phyloP scores from a whole-genome alignment of 2,329 filamentous ascomycete genomes.

The Aspergillus sp. region DNA sequence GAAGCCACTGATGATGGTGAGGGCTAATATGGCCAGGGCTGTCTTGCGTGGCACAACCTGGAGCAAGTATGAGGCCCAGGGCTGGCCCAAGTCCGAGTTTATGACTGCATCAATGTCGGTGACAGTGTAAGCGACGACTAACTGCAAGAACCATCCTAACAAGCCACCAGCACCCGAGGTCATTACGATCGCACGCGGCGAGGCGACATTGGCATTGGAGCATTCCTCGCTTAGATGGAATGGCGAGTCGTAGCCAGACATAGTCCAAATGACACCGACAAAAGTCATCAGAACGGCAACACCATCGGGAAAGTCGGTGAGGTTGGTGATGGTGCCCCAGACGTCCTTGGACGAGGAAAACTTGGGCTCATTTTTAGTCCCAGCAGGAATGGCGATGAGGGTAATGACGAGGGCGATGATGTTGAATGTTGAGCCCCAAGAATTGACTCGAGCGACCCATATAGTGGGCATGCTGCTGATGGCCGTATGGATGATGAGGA shows the following conservation, averaged over 20 bases:
- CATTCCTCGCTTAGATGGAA: constrained; percentile 77
- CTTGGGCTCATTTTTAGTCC: constrained; percentile 57
- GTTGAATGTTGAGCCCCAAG: constrained; percentile 69
- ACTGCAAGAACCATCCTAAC: constrained; percentile 72
- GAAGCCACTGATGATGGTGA: constrained; percentile 70
- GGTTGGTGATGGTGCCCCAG: constrained; percentile 66
- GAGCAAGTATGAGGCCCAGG: constrained; percentile 69
- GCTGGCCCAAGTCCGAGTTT: constrained; percentile 65
- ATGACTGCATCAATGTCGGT: constrained; percentile 62
- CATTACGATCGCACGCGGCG: constrained; percentile 70
- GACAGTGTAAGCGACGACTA: constrained; percentile 72
- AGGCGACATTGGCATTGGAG: constrained; percentile 69
- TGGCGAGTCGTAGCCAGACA: constrained; percentile 66
- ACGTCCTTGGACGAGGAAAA: constrained; percentile 62
- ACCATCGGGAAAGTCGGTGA: constrained; percentile 68
- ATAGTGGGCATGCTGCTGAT: constrained; percentile 71
- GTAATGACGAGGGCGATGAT: constrained; percentile 66
- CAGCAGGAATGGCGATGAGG: constrained; percentile 68
- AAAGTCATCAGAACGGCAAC: constrained; percentile 72
- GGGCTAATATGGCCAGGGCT: constrained; percentile 62
- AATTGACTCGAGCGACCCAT: constrained; percentile 71
- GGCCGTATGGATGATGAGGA: constrained; percentile 67
- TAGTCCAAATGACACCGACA: constrained; percentile 69
- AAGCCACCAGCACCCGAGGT: constrained; percentile 67
- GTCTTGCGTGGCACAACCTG: constrained; percentile 64